Percentiles rank a stretch among this genome's conserved stretches.
These are phyloP conservation scores for Erigeron philadelphicus DNA, from an alignment of 140 eudicot species.

Conservation along the genomic window DNA sequence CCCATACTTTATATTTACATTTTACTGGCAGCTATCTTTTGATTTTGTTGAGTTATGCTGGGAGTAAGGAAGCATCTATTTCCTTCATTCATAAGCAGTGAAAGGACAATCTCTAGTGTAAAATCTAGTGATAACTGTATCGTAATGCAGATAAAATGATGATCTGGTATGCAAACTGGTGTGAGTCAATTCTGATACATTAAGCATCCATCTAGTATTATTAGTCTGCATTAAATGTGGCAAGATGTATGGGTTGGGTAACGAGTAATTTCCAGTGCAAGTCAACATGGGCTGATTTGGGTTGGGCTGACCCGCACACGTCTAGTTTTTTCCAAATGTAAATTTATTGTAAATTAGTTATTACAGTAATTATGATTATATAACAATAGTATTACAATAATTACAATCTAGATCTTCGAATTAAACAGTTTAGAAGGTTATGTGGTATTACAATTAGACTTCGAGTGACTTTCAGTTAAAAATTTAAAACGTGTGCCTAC, in stretches of 20 bases:
- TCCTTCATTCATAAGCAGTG: constrained; percentile 5
- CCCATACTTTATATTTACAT: neutral
- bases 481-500: too few species aligned
- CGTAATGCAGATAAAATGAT: neutral
- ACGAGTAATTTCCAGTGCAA: too few species aligned
- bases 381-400: too few species aligned
- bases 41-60: neutral
- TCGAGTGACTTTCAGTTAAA: neutral
- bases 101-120: neutral
- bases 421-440: neutral
- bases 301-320: too few species aligned
- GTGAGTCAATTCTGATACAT: neutral
- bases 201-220: neutral
- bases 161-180: constrained; percentile 10
- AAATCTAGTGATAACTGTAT: neutral
- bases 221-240: neutral
- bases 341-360: too few species aligned
- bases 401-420: neutral
- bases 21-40: neutral
- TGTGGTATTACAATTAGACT: neutral
- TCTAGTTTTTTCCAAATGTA: too few species aligned
- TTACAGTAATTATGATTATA: too few species aligned
- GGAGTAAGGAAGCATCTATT: constrained; percentile 13
- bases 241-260: too few species aligned
- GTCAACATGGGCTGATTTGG: too few species aligned